Base-by-base conservation (phyloP, 2,329 filamentous ascomycete species). In the Tolypocladium inflatum region DNA sequence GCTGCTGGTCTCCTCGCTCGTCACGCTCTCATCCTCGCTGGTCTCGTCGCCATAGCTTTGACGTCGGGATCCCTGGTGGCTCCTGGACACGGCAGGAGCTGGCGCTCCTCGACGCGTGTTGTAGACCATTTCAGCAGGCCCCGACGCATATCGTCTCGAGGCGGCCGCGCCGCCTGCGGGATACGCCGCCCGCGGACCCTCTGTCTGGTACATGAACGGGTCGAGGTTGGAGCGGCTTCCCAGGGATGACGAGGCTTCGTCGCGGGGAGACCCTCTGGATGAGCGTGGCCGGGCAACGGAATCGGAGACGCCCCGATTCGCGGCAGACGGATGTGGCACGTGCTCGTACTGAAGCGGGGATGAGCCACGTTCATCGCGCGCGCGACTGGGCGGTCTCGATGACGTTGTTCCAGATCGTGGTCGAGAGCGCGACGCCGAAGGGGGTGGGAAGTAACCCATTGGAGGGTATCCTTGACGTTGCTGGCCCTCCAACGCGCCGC, bases 151-250 rank as follows among this genome's bases (percentile, higher is more conserved):
- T 55, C 74, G 71, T 63, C 73, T 72, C 52, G 72, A 67, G 17
- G 68, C 62, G 54, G 66, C 67, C 53, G 68, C 63, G 62, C 71
- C 68, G 55, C 66, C 67, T 56, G 67, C 61, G 37, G 70, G 65
- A 56, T 72, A 68, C 17, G 74, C 64, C 56, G 68, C 68, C 38
- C 73, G 75, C 41, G 78, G 66, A 15, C 76, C 78, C 26, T 70
- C 71, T 4, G 76, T 78, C 69, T 82, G 79, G 65, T 78, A 84
- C 60, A 76, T 74, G 59, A 84, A 83, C 5, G 81, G 80, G 59
- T 84, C 77, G 17, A 71, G 58, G 5, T 62, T 62, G 42, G 60
- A 57, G 23, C 67, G 66, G 15, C 62, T 69, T 35, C 64, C 64
- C 39, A 65, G 66, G 23, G 68, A 66, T 35, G 48, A 50, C 23